Evolutionary conservation across 345 rosid genomes (phyloP), one percentile per base, ranked within the genome.

Genomic region (Cardiospermum halicacabum): DNA sequence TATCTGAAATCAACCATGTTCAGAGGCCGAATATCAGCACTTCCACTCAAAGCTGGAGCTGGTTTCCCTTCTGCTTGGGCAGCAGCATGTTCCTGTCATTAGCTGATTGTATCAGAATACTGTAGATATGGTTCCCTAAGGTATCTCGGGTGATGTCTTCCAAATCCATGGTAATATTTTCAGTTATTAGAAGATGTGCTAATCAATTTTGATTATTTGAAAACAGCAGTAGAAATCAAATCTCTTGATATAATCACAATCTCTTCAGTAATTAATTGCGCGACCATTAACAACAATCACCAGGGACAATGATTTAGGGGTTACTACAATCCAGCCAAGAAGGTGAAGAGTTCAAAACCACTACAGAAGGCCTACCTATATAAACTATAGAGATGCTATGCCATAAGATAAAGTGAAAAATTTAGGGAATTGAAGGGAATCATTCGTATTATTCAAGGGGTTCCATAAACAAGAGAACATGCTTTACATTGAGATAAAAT

Each of bases 1-100:
- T 86, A 68, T 80, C 69, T 85, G 48, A 92, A 92, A 81, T 92
- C 98, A 0, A 79, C 82, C 89, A 89, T 82, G 71, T 81, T 83
- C 50, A 92, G 75, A 72, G 93, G 73, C 65, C 98, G 82, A 57
- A 89, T 75, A 59, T 89, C 96, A 34, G 72, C 73, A 68, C 89
- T 82, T 13, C 87, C 86, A 58, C 85, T 80, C 71, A 84, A 74
- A 47, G 91, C 81, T 1, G 98, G 98, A 37, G 87, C 74, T 64
- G 80, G 81, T 70, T 84, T 83, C 42, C 93, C 89, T 70, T 92
- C 93, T 25, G 84, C 93, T 57, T 75, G 56, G 67, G 96, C 96
- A 60, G 82, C 82, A 71, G 78, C 84, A 16, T 66, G 74, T 67
- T 92, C 98, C 98, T 92, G 81, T 54, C 47, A 76, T 57, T n/a